Percentiles rank a stretch among this genome's conserved stretches.
Conservation (phyloP, 352 stramenopile species). For the Phytophthora capsici region DNA sequence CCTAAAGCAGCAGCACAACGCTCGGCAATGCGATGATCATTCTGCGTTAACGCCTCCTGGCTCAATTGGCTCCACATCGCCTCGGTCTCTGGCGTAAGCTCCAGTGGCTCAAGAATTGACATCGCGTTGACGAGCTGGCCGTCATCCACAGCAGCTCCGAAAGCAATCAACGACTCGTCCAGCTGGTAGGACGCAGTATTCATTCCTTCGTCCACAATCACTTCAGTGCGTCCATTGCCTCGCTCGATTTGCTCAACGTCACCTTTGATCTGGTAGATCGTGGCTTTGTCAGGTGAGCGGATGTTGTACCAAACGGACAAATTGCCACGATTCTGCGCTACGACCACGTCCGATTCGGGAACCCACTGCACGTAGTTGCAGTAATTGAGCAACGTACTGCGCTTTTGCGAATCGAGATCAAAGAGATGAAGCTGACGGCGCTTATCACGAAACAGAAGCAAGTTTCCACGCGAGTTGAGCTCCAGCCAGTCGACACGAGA, state of each 20-base stretch:
- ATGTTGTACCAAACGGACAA: slow-evolving; percentile 98
- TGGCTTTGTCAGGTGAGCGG: slow-evolving; percentile 92
- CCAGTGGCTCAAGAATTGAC: slow-evolving; percentile 92
- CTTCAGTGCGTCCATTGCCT: slow-evolving; percentile 92
- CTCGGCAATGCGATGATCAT: slow-evolving; percentile 91
- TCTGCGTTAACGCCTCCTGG: slow-evolving; percentile 82
- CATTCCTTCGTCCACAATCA: slow-evolving; percentile 96
- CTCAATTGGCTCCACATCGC: slow-evolving; percentile 95
- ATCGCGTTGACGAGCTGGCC: slow-evolving; percentile 91
- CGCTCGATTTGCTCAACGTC: slow-evolving; percentile 96
- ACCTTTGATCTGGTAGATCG: slow-evolving; percentile 95
- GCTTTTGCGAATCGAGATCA: slow-evolving; percentile 88
- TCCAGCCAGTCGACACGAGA: slow-evolving; percentile 95
- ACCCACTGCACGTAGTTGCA: slow-evolving; percentile 98
- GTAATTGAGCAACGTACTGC: slow-evolving; percentile 92
- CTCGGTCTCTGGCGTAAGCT: slow-evolving; percentile 91
- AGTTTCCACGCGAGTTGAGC: slow-evolving; percentile 90
- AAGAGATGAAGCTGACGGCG: slow-evolving; percentile 92
- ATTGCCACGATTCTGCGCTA: slow-evolving; percentile 92
- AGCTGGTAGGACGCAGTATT: slow-evolving; percentile 93
- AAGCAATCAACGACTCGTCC: slow-evolving; percentile 94
- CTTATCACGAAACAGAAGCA: slow-evolving; percentile 95
- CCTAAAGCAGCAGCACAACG: slow-evolving; percentile 92
- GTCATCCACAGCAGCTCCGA: slow-evolving; percentile 94
- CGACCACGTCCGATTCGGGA: slow-evolving; percentile 94